phyloP scores from a whole-genome alignment of 2,329 filamentous ascomycete species.

The Aspergillus intermedius region DNA sequence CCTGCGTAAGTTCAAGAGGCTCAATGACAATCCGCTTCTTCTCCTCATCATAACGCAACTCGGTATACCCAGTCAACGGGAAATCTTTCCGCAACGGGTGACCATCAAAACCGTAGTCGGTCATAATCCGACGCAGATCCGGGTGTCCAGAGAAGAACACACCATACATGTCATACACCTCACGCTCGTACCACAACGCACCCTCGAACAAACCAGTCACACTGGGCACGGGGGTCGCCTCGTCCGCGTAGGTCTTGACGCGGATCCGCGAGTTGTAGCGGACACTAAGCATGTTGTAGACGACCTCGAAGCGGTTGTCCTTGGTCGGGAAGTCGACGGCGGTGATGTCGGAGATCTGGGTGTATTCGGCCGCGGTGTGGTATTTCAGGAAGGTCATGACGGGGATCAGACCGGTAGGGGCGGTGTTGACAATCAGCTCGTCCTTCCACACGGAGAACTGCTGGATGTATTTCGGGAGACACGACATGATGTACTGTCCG shows the following conservation, averaged over 20 bases:
- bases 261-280: slow-evolving; percentile 94
- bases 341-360: slow-evolving; percentile 85
- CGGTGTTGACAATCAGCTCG: slow-evolving; percentile 89
- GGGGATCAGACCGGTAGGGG: slow-evolving; percentile 79
- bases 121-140: slow-evolving; percentile 96
- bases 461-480: slow-evolving; percentile 94
- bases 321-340: slow-evolving; percentile 93
- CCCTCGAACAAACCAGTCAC: slow-evolving; percentile 82
- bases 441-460: slow-evolving; percentile 99
- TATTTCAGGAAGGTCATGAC: slow-evolving; percentile 94
- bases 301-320: slow-evolving; percentile 92
- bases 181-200: slow-evolving; percentile 97
- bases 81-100: slow-evolving; percentile 98
- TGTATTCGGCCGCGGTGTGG: slow-evolving; percentile 96
- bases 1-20: slow-evolving; percentile 94
- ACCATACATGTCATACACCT: slow-evolving; percentile 95
- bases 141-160: slow-evolving; percentile 96
- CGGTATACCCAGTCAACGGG: slow-evolving; percentile 94
- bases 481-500: slow-evolving; percentile 93
- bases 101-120: slow-evolving; percentile 97
- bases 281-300: slow-evolving; percentile 94
- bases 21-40: slow-evolving; percentile 99
- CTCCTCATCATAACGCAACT: slow-evolving; percentile 97
- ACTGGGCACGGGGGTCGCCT: slow-evolving; percentile 87
- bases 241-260: slow-evolving; percentile 98